Evolutionary conservation across 2,329 filamentous ascomycete species (phyloP).

Genomic region (Onygenales sp.): DNA sequence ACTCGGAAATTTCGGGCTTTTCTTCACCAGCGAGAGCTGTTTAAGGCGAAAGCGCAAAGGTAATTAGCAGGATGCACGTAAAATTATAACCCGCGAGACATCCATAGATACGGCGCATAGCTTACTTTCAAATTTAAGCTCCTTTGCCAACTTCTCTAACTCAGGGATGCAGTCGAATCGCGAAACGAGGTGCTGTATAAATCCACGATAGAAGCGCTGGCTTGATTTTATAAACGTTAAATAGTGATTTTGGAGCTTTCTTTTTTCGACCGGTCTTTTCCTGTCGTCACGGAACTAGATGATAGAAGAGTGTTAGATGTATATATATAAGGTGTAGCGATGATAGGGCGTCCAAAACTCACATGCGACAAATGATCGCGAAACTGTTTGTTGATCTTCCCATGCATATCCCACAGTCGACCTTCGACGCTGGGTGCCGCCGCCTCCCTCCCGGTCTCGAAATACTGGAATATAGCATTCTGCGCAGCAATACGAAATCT

Average conservation of each 20-base stretch:
- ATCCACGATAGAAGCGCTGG: slow-evolving; percentile 79
- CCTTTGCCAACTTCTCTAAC: slow-evolving; percentile 46
- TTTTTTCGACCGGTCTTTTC: slow-evolving; percentile 52
- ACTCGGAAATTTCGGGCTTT: slow-evolving; percentile 36
- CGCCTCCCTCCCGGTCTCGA: slow-evolving; percentile 17
- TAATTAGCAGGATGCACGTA: background rate
- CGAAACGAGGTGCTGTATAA: slow-evolving; percentile 65
- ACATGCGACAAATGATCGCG: slow-evolving; percentile 56
- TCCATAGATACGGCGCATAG: slow-evolving; percentile 6
- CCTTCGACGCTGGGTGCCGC: slow-evolving; percentile 48
- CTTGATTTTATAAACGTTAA: slow-evolving; percentile 76
- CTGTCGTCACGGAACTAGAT: slow-evolving; percentile 41
- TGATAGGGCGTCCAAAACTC: slow-evolving; percentile 16
- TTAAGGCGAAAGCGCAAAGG: background rate
- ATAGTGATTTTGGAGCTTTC: slow-evolving; percentile 75
- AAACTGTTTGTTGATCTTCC: slow-evolving; percentile 68
- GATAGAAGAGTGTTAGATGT: background rate
- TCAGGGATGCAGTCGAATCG: slow-evolving; percentile 49
- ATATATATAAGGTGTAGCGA: slow-evolving; percentile 6
- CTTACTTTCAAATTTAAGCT: slow-evolving; percentile 41
- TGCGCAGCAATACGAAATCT: slow-evolving; percentile 66
- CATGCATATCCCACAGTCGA: slow-evolving; percentile 70
- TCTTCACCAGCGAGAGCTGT: slow-evolving; percentile 36
- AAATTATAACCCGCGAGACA: background rate
- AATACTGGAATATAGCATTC: slow-evolving; percentile 60